These are phyloP conservation scores for Ormosia semicastrata DNA, from an alignment of 306 rosid genomes.

Conservation along the genomic window DNA sequence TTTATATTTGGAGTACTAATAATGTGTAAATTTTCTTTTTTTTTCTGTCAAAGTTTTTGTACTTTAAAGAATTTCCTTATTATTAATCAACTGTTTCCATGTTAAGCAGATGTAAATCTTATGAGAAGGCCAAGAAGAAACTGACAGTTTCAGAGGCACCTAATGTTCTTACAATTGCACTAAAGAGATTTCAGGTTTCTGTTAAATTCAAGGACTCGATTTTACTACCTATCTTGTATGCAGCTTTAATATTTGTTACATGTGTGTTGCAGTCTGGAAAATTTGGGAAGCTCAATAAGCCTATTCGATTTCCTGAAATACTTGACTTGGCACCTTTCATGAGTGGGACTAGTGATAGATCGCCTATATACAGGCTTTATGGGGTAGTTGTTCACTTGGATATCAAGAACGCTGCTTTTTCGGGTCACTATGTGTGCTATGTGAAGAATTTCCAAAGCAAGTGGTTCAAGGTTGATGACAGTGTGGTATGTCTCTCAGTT, in stretches of 20 bases:
- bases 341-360: conserved; percentile 83
- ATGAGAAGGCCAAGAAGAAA: conserved; percentile 92
- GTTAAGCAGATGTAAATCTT: conserved; percentile 78
- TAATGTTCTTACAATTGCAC: conserved; percentile 82
- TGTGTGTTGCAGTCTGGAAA: conserved; percentile 67
- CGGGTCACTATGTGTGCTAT: conserved; percentile 94
- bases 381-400: conserved; percentile 92
- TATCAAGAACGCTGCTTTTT: conserved; percentile 71
- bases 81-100: neutral
- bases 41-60: neutral
- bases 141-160: conserved; percentile 87
- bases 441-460: conserved; percentile 77
- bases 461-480: conserved; percentile 95
- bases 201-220: neutral
- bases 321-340: conserved; percentile 82
- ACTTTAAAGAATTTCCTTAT: neutral
- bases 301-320: conserved; percentile 78
- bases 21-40: neutral
- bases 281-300: conserved; percentile 90
- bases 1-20: neutral
- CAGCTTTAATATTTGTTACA: neutral
- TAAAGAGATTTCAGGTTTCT: conserved; percentile 83
- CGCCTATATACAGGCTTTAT: conserved; percentile 73
- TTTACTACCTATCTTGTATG: neutral
- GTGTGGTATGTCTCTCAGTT: conserved; percentile 56